Base-by-base conservation (phyloP, 1,284 basidiomycete species). In the Puccinia novopanici region DNA sequence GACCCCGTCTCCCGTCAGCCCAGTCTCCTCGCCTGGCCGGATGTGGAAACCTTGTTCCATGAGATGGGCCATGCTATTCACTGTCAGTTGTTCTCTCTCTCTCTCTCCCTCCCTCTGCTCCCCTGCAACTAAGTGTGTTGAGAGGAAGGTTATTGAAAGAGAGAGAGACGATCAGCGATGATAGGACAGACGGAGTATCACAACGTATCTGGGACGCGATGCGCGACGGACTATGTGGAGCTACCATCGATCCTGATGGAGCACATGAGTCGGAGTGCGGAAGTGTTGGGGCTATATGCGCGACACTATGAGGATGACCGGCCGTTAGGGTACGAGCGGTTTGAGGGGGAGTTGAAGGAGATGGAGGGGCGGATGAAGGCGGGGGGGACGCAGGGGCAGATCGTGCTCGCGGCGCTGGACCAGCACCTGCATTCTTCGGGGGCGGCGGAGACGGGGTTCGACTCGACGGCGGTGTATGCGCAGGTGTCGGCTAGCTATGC, bases 61-160 rank as follows among this genome's bases (percentile, higher is more conserved):
- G 85, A 86, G 80, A 86, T 86, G 85, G 85, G 85, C 0, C 85
- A 86, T 63, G 85, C 85, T 2, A 83, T 86, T 27, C 85, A 86
- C 63, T 85, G 83, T 78, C 34, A 82, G 81, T 77, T 50, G n/a
- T n/a, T n/a, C n/a, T n/a, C n/a, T n/a, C n/a, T n/a, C n/a, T n/a
- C n/a, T n/a, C n/a, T n/a, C n/a, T n/a, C n/a, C n/a, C n/a, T n/a
- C n/a, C n/a, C n/a, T n/a, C n/a, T n/a, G n/a, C 30, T 17, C 30
- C 10, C 42, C 67, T 71, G n/a, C 48, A 37, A 34, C 34, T 34
- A 34, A 34, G 34, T 34, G 34, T 34, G 30, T 74, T 34, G 72
- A 8, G 15, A n/a, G 15, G 1, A 10, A 37, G 17, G 19, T 10
- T 34, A 40, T 34, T 40, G 17, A 65, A 27, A 59, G 12, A 24